Conservation (phyloP, 345 rosid genomes). For the Camelina hispida region DNA sequence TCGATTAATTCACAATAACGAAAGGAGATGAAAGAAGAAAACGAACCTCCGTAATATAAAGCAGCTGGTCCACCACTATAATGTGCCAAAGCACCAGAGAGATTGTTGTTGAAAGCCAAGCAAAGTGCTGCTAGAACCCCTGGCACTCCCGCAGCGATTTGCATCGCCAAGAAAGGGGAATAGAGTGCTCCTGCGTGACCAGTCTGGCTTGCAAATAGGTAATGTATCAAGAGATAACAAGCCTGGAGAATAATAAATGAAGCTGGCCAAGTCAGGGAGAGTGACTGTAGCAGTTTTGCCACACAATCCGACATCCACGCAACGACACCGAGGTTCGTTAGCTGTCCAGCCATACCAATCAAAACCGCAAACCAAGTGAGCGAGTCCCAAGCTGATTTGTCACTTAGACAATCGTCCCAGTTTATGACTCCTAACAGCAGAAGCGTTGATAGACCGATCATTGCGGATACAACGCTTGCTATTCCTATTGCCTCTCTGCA, state of each 20-base stretch:
- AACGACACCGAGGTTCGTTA: constrained; percentile 84
- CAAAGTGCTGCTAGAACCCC: constrained; percentile 77
- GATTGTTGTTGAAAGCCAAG: constrained; percentile 84
- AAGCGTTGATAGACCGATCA: constrained; percentile 85
- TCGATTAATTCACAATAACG: background rate
- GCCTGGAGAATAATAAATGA: constrained; percentile 87
- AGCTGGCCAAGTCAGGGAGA: constrained; percentile 83
- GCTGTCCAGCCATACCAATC: constrained; percentile 94
- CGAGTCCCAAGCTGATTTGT: constrained; percentile 98
- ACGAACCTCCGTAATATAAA: constrained; percentile 85
- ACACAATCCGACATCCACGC: constrained; percentile 85
- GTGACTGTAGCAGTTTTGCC: constrained; percentile 63
- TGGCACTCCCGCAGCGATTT: constrained; percentile 88
- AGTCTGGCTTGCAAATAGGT: constrained; percentile 95
- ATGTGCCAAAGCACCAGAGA: constrained; percentile 89
- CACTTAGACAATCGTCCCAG: constrained; percentile 94
- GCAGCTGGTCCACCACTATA: constrained; percentile 98
- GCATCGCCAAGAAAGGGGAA: constrained; percentile 95
- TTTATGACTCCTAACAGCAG: constrained; percentile 85
- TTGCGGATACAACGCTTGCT: constrained; percentile 94
- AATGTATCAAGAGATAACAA: constrained; percentile 82
- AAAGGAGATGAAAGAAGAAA: background rate
- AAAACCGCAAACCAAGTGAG: constrained; percentile 90
- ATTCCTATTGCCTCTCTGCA: constrained; percentile 78
- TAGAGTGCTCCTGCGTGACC: constrained; percentile 91